Base-by-base conservation (phyloP, 2,329 filamentous ascomycete species). In the Apiospora phragmitis region DNA sequence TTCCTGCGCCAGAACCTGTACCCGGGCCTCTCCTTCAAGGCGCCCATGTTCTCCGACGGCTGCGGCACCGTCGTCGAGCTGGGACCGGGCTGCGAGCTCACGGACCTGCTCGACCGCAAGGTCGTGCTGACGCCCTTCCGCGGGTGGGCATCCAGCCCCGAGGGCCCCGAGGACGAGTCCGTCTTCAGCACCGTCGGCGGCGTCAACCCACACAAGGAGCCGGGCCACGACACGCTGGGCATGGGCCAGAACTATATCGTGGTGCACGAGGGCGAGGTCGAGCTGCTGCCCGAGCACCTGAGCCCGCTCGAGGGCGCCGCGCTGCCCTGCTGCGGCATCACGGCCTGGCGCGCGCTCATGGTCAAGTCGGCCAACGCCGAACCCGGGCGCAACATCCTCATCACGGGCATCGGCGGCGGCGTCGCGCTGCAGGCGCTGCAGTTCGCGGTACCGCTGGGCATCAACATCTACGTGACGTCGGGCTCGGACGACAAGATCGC, bases 1-100 rank as follows among this genome's bases (percentile, higher is more conserved):
- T 98, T 98, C 84, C 92, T 97, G 81, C 93, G 95, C 69, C 94
- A 96, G 81, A 92, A 95, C 78, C 90, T 97, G 51, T 98, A 98
- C 85, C 95, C 95, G 0, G 92, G 89, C 75, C 92, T 94, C 69
- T 92, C 92, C 16, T 97, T 97, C 81, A 87, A 89, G 71, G 86
- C 91, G 7, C 94, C 95, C 1, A 84, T 98, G 55, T 88, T 97
- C 35, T 90, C 94, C 72, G 95, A 98, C 79, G 95, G 94, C 74
- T 91, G 88, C 75, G 95, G 95, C 69, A 84, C 88, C 70, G 93
- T 98, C 4, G 87, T 91, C 38, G 84, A 41, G 86, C 5, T 83
- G 94, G 16, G 80, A 87, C 1, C 38, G 38, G 83, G 83, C 66
- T 94, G 94, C 18, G 80, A 67, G 82, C 88, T 1, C 9, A 24